These are phyloP conservation scores for Metrosideros polymorpha DNA, from an alignment of 441 rosid genomes.

Conservation along the genomic window DNA sequence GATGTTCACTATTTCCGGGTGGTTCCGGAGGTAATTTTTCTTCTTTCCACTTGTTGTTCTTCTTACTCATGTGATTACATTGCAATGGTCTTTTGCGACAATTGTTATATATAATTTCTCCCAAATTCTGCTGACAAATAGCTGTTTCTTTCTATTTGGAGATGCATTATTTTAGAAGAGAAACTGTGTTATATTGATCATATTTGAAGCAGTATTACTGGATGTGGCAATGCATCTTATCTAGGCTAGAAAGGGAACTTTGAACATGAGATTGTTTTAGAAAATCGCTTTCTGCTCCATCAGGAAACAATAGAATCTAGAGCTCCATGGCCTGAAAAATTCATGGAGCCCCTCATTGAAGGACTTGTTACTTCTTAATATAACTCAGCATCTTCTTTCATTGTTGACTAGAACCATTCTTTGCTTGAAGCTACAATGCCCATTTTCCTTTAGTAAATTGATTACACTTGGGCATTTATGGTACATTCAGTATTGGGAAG, in stretches of 20 bases:
- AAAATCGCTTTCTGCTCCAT: not conserved
- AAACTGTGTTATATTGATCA: not conserved
- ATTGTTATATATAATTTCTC: not conserved
- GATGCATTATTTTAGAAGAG: not conserved
- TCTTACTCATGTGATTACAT: not conserved
- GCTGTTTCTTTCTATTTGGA: not conserved
- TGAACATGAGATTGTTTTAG: not conserved
- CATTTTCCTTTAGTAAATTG: not conserved
- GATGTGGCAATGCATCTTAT: not conserved
- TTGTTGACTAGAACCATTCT: not conserved
- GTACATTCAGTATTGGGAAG: constrained; percentile 74
- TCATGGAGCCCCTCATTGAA: not conserved
- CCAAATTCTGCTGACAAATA: not conserved
- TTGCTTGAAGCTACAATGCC: not conserved
- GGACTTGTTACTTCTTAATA: not conserved
- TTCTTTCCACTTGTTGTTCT: not conserved
- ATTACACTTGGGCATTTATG: not conserved
- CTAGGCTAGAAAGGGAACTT: not conserved
- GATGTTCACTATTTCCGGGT: constrained; percentile 93
- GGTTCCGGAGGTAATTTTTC: constrained; percentile 58
- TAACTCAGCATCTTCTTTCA: not conserved
- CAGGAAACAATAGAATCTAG: not conserved
- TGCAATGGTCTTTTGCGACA: not conserved
- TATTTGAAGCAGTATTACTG: not conserved
- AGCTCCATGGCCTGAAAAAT: not conserved